Evolutionary conservation across 2,329 filamentous ascomycete genomes (phyloP).

Genomic region (Bretziella fagacearum): DNA sequence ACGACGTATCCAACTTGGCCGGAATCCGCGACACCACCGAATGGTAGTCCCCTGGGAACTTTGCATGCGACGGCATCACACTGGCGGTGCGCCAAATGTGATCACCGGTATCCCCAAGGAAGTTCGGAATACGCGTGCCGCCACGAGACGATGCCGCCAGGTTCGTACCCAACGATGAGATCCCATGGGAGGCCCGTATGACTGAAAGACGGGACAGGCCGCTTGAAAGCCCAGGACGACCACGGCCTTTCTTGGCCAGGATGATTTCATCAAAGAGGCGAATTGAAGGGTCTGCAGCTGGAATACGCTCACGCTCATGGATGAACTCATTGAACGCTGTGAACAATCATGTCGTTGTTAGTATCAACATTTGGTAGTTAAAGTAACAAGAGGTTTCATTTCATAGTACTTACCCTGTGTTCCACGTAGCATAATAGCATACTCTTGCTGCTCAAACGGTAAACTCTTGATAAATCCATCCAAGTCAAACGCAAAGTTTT

Average conservation of each 20-base stretch:
- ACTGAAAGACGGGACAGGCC: constrained; percentile 47
- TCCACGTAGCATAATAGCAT: constrained; percentile 45
- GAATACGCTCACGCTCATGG: constrained; percentile 55
- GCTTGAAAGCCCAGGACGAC: constrained; percentile 46
- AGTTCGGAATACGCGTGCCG: constrained; percentile 33
- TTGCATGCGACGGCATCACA: constrained; percentile 41
- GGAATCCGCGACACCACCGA: constrained; percentile 50
- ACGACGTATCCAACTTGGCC: constrained; percentile 61
- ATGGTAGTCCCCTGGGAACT: constrained; percentile 46
- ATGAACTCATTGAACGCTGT: constrained; percentile 62
- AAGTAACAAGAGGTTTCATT: not conserved
- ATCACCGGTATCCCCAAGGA: constrained; percentile 55
- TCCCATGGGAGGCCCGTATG: constrained; percentile 34
- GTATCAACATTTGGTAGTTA: constrained; percentile 8
- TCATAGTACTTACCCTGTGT: constrained; percentile 38
- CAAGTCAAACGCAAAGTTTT: constrained; percentile 48
- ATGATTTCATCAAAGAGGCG: constrained; percentile 75
- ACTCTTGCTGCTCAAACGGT: constrained; percentile 49
- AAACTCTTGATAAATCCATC: constrained; percentile 47
- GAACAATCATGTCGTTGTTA: not conserved
- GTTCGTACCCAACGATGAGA: constrained; percentile 20
- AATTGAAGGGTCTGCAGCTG: constrained; percentile 45
- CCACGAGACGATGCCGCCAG: constrained; percentile 17
- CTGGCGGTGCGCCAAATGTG: constrained; percentile 62
- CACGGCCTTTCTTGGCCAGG: constrained; percentile 54